A percentile compares a stretch with the other conserved stretches of the same genome.
Evolutionary conservation across 345 rosid genomes (phyloP).

Genomic region (Dipteronia sinensis): DNA sequence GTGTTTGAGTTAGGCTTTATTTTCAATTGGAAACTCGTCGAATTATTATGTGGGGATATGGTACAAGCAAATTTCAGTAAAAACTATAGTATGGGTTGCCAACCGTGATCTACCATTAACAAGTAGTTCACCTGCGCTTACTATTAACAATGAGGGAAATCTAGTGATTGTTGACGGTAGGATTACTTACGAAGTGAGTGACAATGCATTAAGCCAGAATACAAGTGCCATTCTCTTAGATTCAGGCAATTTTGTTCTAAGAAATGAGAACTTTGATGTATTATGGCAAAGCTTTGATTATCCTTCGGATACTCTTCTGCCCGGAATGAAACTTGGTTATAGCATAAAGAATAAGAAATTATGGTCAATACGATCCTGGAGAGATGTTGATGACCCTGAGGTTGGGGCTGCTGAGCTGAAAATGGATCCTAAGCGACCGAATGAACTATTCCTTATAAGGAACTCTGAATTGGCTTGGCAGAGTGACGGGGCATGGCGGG

Average conservation of each 20-base stretch:
- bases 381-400: slow-evolving; percentile 37
- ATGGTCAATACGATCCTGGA: slow-evolving; percentile 39
- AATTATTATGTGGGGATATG: slow-evolving; percentile 49
- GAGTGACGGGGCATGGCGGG: too few relatives aligned
- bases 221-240: slow-evolving; percentile 34
- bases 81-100: slow-evolving; percentile 47
- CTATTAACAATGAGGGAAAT: slow-evolving; percentile 24
- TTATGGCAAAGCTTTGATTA: slow-evolving; percentile 54
- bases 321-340: slow-evolving; percentile 51
- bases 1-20: slow-evolving; percentile 37
- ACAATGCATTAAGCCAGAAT: slow-evolving; percentile 27
- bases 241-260: slow-evolving; percentile 49
- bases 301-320: background rate
- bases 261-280: slow-evolving; percentile 16
- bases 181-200: background rate
- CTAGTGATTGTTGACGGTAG: slow-evolving; percentile 32
- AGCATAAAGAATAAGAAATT: slow-evolving; percentile 11
- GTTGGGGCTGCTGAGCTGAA: background rate
- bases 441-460: too few relatives aligned
- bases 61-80: slow-evolving; percentile 33
- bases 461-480: too few relatives aligned
- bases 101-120: slow-evolving; percentile 36
- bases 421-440: too few relatives aligned
- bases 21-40: slow-evolving; percentile 19
- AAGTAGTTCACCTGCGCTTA: slow-evolving; percentile 18